These are phyloP conservation scores for Apostasia ramifera DNA, from an alignment of 106 monocot species.

Conservation along the genomic window DNA sequence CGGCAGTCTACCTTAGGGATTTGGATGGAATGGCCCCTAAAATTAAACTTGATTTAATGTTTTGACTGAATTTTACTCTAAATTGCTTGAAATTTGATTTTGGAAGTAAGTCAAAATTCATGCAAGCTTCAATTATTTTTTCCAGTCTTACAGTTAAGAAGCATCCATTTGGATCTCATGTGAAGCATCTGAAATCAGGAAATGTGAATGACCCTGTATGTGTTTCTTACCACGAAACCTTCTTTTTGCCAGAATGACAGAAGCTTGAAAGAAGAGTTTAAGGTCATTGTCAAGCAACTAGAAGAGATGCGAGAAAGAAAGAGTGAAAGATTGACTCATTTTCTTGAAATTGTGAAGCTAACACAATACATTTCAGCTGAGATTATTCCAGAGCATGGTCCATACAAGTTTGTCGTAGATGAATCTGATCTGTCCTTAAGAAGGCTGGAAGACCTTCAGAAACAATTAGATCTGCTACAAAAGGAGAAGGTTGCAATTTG, in stretches of 20 bases:
- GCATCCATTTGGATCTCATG: too few relatives aligned
- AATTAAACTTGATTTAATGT: too few relatives aligned
- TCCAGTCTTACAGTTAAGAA: too few relatives aligned
- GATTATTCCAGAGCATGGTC: constrained; percentile 22
- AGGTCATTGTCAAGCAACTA: constrained; percentile 46
- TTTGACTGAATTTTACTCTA: too few relatives aligned
- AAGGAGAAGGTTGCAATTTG: constrained; percentile 52
- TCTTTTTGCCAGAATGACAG: constrained; percentile 22
- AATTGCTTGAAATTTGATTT: too few relatives aligned
- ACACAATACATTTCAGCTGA: constrained; percentile 36
- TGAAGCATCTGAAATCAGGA: too few relatives aligned
- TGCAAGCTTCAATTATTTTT: too few relatives aligned
- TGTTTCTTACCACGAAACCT: not conserved
- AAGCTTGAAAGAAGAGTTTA: constrained; percentile 57
- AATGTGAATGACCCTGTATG: not conserved
- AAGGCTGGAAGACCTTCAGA: constrained; percentile 51
- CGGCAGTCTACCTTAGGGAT: too few relatives aligned
- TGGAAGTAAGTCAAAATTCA: too few relatives aligned
- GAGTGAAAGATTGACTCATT: constrained; percentile 40
- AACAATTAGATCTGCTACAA: constrained; percentile 38
- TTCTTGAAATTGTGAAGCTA: constrained; percentile 41
- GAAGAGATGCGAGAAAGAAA: constrained; percentile 57
- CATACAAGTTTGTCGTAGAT: constrained; percentile 24
- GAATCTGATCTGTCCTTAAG: constrained; percentile 49
- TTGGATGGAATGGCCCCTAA: too few relatives aligned